phyloP scores from a whole-genome alignment of 176 grass and related monocot genomes.

The Carex littledalei region DNA sequence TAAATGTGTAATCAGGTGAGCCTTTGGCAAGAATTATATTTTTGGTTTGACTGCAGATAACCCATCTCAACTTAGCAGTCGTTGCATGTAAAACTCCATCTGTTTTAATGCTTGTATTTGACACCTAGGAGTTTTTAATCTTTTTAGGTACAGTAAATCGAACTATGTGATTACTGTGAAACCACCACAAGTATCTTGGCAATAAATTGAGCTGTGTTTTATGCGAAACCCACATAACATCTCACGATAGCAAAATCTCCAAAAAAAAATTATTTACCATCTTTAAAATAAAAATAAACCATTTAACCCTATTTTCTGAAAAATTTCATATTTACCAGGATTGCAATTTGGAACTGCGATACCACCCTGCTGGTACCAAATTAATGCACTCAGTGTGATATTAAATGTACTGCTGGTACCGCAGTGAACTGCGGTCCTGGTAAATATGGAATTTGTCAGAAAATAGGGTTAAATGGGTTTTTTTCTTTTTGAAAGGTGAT shows the following conservation, averaged over 20 bases:
- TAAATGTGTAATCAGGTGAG: neutral
- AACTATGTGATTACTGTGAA: conserved; percentile 1
- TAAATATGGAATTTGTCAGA: too few species aligned
- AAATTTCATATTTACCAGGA: too few species aligned
- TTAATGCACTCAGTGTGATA: too few species aligned
- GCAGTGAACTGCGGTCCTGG: too few species aligned
- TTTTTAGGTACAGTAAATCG: neutral
- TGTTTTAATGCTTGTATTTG: neutral
- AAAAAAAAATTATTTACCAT: too few species aligned
- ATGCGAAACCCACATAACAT: neutral
- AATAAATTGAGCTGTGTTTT: neutral
- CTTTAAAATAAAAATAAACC: too few species aligned
- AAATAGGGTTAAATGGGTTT: too few species aligned
- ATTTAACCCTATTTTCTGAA: too few species aligned
- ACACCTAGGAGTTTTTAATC: neutral
- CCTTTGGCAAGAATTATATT: neutral
- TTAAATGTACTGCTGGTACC: too few species aligned
- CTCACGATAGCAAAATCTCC: neutral
- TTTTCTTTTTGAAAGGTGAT: too few species aligned
- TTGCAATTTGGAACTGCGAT: too few species aligned
- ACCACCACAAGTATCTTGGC: neutral
- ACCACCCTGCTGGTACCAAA: too few species aligned
- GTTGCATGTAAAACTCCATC: neutral
- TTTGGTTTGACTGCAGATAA: neutral
- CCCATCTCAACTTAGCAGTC: neutral